These are phyloP conservation scores for Aspergillus chevalieri DNA, from an alignment of 2,329 filamentous ascomycete species.

Conservation along the genomic window DNA sequence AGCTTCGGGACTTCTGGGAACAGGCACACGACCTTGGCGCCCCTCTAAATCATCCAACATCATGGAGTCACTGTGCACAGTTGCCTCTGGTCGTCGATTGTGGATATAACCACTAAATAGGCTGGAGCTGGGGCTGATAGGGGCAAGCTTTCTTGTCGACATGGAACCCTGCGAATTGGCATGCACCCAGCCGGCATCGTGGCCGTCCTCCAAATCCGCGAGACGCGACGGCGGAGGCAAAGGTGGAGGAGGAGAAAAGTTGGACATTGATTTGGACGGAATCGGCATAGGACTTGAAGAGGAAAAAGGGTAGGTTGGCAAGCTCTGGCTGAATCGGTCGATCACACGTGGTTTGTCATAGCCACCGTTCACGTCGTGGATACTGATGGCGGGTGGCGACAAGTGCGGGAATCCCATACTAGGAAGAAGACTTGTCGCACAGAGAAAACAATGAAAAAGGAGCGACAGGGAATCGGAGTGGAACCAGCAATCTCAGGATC, in stretches of 20 bases:
- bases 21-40: constrained; percentile 20
- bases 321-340: constrained; percentile 34
- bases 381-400: constrained; percentile 38
- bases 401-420: constrained; percentile 43
- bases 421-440: constrained; percentile 10
- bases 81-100: constrained; percentile 31
- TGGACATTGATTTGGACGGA: constrained; percentile 46
- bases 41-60: constrained; percentile 31
- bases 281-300: constrained; percentile 57
- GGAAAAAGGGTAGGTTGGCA: constrained; percentile 36
- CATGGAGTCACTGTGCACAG: constrained; percentile 31
- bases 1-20: constrained; percentile 28
- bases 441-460: background rate
- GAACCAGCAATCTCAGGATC: background rate
- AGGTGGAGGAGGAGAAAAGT: constrained; percentile 55
- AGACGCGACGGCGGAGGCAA: constrained; percentile 61
- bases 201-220: constrained; percentile 49
- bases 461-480: background rate
- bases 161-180: constrained; percentile 49
- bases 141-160: constrained; percentile 43
- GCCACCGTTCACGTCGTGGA: constrained; percentile 34
- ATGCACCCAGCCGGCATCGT: constrained; percentile 59
- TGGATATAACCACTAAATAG: constrained; percentile 35
- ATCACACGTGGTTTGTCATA: constrained; percentile 27
- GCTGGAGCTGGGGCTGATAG: constrained; percentile 46